phyloP scores from a whole-genome alignment of 2,329 filamentous ascomycete species.

The Byssoonygena ceratinophila region DNA sequence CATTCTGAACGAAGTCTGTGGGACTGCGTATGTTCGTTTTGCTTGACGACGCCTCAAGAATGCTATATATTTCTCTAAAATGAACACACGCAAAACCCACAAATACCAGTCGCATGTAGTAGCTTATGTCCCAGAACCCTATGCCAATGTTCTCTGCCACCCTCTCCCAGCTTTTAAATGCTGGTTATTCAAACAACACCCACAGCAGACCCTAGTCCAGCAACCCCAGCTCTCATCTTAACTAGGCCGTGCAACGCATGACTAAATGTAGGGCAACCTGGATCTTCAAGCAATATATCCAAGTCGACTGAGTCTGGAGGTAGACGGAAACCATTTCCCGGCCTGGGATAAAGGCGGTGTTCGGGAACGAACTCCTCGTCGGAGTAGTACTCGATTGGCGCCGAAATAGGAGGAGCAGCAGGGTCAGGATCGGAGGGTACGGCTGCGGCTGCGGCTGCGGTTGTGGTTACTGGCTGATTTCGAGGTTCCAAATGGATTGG shows the following conservation, averaged over 20 bases:
- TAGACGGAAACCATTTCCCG: slow-evolving; percentile 51
- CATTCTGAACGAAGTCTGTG: too few species aligned
- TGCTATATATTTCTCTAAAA: background rate
- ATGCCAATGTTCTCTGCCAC: too few species aligned
- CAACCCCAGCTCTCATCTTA: slow-evolving; percentile 11
- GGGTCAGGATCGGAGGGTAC: background rate
- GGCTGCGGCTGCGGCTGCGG: slow-evolving; percentile 15
- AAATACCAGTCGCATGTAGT: background rate
- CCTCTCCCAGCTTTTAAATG: background rate
- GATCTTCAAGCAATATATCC: slow-evolving; percentile 52
- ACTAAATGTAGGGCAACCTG: slow-evolving; percentile 46
- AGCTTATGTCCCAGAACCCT: too few species aligned
- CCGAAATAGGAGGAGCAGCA: slow-evolving; percentile 3
- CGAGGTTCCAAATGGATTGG: background rate
- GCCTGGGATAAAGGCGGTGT: slow-evolving; percentile 52
- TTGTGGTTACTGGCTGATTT: slow-evolving; percentile 15
- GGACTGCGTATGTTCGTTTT: too few species aligned
- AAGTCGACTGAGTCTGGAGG: slow-evolving; percentile 49
- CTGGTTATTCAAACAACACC: slow-evolving; percentile 11
- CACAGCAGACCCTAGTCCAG: slow-evolving; percentile 12
- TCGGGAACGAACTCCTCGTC: slow-evolving; percentile 42
- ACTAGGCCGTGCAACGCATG: slow-evolving; percentile 33
- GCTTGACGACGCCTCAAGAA: background rate
- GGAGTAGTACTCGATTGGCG: slow-evolving; percentile 20
- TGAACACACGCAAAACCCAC: background rate